Evolutionary conservation across 1,284 basidiomycete genomes (phyloP), one percentile per base, ranked within the genome.

Genomic region (Tilletiopsis washingtonensis): DNA sequence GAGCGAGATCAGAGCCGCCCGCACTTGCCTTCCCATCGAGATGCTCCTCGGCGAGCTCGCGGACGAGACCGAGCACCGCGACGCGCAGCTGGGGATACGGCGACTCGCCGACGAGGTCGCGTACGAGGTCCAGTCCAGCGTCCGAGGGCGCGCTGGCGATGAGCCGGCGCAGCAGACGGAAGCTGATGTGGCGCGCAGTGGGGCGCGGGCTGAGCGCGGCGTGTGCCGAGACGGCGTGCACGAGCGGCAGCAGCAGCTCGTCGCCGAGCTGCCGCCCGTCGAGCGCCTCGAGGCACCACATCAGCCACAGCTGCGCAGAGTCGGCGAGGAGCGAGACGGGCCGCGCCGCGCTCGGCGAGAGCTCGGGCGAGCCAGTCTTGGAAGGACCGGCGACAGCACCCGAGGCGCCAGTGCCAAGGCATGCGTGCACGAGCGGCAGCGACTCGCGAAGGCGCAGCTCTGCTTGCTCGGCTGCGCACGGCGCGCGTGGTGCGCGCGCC

Each of bases 61-160:
- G 17, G 27, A 38, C 19, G 14, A 52, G 45, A 19, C 37, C 45
- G 14, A 52, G 15, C 14, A 21, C 9, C 5, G 50, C 64, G 24
- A 56, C 53, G 0, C 53, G 55, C 40, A 66, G 24, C 45, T 66
- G 64, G 4, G 57, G 45, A 48, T 62, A 66, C 11, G 64, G 64
- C 37, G 62, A 62, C 14, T 45, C 46, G 3, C 40, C 34, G 21
- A 63, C 49, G 15, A 64, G 41, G 41, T 64, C 56, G 17, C 37
- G 41, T n/a, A 49, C 17, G 27, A 54, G 25, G 44, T 49, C 46
- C 26, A 61, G 2, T 11, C 54, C 50, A 1, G 45, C 29, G 12
- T 7, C 20, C 15, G 15, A 34, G 5, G 60, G 51, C 34, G 54
- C 48, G 34, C 47, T 36, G 17, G 36, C 25, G 25, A 66, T 27